Conservation (phyloP, 148 eudicot genomes). For the Dysphania ambrosioides region DNA sequence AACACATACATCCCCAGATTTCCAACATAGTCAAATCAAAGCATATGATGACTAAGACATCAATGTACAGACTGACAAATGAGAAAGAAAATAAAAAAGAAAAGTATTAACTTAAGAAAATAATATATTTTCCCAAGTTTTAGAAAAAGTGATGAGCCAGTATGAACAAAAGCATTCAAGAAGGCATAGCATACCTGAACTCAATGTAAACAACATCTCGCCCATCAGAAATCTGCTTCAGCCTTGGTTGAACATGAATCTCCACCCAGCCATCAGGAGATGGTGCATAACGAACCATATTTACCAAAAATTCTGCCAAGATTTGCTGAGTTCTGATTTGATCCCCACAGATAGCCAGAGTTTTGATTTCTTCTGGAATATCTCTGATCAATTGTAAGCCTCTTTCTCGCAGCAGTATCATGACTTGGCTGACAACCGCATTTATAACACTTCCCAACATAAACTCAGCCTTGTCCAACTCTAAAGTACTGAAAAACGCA, state of each 20-base stretch:
- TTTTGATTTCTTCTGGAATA: slow-evolving; percentile 85
- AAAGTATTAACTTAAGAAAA: not conserved
- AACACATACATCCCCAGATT: not conserved
- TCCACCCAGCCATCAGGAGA: slow-evolving; percentile 94
- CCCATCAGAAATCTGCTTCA: slow-evolving; percentile 56
- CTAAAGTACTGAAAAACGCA: slow-evolving; percentile 48
- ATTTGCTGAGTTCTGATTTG: slow-evolving; percentile 81
- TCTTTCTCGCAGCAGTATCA: slow-evolving; percentile 68
- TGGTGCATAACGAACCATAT: slow-evolving; percentile 80
- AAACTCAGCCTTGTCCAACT: slow-evolving; percentile 67
- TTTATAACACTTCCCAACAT: slow-evolving; percentile 70
- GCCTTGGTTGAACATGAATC: slow-evolving; percentile 64
- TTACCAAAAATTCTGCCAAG: slow-evolving; percentile 68
- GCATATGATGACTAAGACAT: not conserved
- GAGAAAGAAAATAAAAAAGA: slow-evolving; percentile 6
- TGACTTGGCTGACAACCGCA: slow-evolving; percentile 91
- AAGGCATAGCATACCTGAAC: slow-evolving; percentile 52
- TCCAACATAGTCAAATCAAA: not conserved
- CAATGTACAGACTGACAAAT: not conserved
- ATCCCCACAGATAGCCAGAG: slow-evolving; percentile 68
- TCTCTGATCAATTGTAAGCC: slow-evolving; percentile 78
- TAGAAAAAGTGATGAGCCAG: not conserved
- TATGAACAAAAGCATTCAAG: not conserved
- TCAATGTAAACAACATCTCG: slow-evolving; percentile 48
- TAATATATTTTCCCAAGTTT: not conserved